A percentile compares a stretch with the other conserved stretches of the same genome.
These are phyloP conservation scores for Eucalyptus pumila DNA, from an alignment of 345 rosid species.

Conservation along the genomic window DNA sequence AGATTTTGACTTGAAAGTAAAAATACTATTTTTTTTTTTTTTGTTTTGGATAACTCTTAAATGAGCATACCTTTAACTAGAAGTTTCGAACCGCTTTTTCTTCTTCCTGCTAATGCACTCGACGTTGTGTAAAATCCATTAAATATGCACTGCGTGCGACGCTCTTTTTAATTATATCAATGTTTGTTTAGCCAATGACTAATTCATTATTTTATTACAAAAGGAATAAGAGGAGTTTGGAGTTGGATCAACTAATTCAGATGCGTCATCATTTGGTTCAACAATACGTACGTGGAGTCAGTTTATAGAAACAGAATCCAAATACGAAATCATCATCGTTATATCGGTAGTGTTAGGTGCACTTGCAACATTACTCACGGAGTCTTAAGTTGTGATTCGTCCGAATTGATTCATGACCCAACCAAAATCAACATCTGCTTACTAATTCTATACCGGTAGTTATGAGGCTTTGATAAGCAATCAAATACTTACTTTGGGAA, in stretches of 20 bases:
- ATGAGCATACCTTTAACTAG: neutral
- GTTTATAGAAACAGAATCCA: neutral
- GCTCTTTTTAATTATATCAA: neutral
- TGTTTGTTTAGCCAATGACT: neutral
- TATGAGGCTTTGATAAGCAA: neutral
- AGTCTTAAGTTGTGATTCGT: neutral
- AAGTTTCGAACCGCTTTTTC: neutral
- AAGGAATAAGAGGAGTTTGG: neutral
- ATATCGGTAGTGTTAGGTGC: neutral
- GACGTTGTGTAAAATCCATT: neutral
- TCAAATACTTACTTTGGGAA: neutral
- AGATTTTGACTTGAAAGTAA: neutral
- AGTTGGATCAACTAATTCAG: neutral
- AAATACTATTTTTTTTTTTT: neutral
- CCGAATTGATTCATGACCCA: neutral
- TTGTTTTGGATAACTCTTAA: neutral
- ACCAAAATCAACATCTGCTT: neutral
- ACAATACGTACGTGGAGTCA: neutral
- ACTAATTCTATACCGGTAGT: neutral
- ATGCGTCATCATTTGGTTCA: neutral
- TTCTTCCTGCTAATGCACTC: neutral
- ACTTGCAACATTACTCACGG: neutral
- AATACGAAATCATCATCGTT: neutral
- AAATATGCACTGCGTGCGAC: neutral
- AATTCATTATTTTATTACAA: neutral